Evolutionary conservation across 768 basidiomycete genomes (phyloP).

Genomic region (Suillus americanus): DNA sequence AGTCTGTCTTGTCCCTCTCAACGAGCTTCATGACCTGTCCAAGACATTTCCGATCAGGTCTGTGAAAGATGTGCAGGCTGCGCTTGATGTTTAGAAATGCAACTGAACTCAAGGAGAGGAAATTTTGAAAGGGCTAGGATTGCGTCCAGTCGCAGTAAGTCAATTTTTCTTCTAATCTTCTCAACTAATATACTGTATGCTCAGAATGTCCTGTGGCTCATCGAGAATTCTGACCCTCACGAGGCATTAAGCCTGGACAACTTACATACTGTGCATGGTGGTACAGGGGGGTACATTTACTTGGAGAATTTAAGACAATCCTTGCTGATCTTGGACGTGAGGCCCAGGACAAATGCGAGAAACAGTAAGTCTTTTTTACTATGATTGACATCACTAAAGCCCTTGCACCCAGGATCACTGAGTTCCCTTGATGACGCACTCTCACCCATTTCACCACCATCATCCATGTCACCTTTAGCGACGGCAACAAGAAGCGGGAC

Average conservation of each 20-base stretch:
- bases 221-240: slow-evolving; percentile 36
- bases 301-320: slow-evolving; percentile 21
- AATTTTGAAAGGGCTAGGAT: slow-evolving; percentile 7
- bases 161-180: not conserved
- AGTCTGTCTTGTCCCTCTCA: slow-evolving; percentile 33
- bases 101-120: slow-evolving; percentile 5
- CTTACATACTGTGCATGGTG: slow-evolving; percentile 35
- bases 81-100: not conserved
- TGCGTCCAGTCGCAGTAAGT: not conserved
- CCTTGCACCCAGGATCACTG: slow-evolving; percentile 20
- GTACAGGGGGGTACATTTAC: slow-evolving; percentile 32
- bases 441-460: slow-evolving; percentile 33
- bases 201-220: slow-evolving; percentile 41
- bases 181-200: not conserved
- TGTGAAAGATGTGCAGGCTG: not conserved
- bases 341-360: not conserved
- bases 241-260: slow-evolving; percentile 35
- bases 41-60: not conserved
- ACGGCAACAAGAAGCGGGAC: slow-evolving; percentile 37
- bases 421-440: slow-evolving; percentile 32
- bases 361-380: slow-evolving; percentile 1
- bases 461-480: slow-evolving; percentile 28
- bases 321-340: slow-evolving; percentile 14
- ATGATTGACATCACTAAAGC: slow-evolving; percentile 1
- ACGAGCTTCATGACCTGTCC: slow-evolving; percentile 21